A percentile compares a stretch with the other conserved stretches of the same genome.
Conservation (phyloP, 164 flowering plant species). For the Houttuynia cordata region DNA sequence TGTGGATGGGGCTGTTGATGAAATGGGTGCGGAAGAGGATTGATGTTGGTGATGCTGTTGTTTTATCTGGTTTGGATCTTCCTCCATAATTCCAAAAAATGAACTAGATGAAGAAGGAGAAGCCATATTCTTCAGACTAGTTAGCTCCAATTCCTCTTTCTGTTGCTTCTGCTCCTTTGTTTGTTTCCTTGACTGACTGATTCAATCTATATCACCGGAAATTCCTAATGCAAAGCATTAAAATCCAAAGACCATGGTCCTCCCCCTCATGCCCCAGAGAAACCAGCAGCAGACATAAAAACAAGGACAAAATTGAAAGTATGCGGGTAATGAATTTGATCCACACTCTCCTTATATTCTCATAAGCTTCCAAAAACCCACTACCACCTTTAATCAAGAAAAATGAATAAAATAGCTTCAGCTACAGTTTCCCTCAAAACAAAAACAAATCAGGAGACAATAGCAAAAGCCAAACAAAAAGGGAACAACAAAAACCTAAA, state of each 20-base stretch:
- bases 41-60: conserved; percentile 17
- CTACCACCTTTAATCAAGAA: not conserved
- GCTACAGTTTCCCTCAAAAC: not conserved
- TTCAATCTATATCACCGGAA: not conserved
- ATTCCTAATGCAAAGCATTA: not conserved
- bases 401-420: not conserved
- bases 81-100: conserved; percentile 39
- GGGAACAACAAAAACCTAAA: not conserved
- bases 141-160: not conserved
- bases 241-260: not conserved
- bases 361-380: conserved; percentile 1
- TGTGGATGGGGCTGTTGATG: conserved; percentile 28
- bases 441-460: not conserved
- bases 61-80: conserved; percentile 28
- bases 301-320: not conserved
- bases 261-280: not conserved
- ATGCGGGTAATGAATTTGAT: not conserved
- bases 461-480: not conserved
- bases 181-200: not conserved
- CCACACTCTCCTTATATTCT: not conserved
- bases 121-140: conserved; percentile 21
- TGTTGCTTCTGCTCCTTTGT: not conserved
- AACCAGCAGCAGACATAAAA: not conserved
- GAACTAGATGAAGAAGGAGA: conserved; percentile 29
- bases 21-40: conserved; percentile 23